Conservation (phyloP, 2,329 filamentous ascomycete species). For the Fusarium beomiforme region DNA sequence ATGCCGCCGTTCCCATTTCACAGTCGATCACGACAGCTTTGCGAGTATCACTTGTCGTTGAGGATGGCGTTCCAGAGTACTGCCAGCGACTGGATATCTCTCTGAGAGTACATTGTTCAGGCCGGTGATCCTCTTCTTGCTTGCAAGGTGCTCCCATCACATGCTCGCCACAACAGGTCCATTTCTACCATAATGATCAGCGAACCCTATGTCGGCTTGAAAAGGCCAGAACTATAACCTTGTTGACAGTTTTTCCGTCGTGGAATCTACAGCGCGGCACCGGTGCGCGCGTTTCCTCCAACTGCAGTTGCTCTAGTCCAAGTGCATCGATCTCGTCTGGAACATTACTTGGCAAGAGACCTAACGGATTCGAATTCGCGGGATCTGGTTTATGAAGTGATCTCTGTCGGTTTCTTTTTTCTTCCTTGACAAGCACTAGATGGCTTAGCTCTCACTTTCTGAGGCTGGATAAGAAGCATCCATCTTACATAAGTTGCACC, state of each 20-base stretch:
- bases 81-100: constrained; percentile 13
- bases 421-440: not conserved
- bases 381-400: not conserved
- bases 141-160: not conserved
- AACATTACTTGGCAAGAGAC: no score
- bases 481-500: not conserved
- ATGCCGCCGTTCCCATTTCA: constrained; percentile 61
- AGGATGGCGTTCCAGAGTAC: not conserved
- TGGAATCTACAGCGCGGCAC: constrained; percentile 1
- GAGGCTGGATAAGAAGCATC: fast-evolving
- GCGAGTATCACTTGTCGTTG: not conserved
- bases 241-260: not conserved
- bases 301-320: not conserved
- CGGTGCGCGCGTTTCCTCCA: not conserved
- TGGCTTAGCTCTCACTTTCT: fast-evolving
- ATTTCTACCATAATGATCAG: not conserved
- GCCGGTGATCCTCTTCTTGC: not conserved
- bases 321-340: not conserved
- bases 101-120: not conserved
- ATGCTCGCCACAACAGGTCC: constrained; percentile 17
- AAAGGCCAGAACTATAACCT: not conserved
- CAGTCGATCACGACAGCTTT: constrained; percentile 61
- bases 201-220: fast-evolving
- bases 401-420: not conserved
- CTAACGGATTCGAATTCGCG: fast-evolving